Percentiles rank a stretch among this genome's conserved stretches.
phyloP scores from a whole-genome alignment of 352 stramenopile species.

The Phytophthora citricola region DNA sequence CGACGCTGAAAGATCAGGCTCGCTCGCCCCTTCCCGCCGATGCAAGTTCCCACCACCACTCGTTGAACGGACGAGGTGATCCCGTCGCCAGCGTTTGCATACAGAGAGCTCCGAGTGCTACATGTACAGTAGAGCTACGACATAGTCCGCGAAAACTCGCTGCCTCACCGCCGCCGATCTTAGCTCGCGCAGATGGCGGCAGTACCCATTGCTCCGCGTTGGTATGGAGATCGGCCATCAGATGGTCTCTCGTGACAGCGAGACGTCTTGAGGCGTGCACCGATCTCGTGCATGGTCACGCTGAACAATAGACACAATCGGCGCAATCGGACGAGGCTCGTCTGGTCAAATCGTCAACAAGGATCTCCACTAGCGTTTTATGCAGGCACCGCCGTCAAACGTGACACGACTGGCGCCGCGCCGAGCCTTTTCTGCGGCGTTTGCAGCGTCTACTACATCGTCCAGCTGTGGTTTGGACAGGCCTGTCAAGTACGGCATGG shows the following conservation, averaged over 20 bases:
- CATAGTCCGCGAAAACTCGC: neutral
- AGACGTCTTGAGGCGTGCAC: neutral
- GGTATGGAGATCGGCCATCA: slow-evolving; percentile 25
- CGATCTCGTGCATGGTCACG: slow-evolving; percentile 2
- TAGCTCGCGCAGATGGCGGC: slow-evolving; percentile 11
- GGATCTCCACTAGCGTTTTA: slow-evolving; percentile 6
- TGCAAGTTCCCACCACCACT: slow-evolving; percentile 18
- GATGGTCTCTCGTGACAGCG: slow-evolving; percentile 17
- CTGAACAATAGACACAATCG: slow-evolving; percentile 8
- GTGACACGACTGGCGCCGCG: slow-evolving; percentile 19
- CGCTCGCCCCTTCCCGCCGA: slow-evolving; percentile 25
- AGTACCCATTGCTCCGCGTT: slow-evolving; percentile 20
- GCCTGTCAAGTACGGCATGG: slow-evolving; percentile 17
- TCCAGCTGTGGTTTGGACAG: slow-evolving; percentile 34
- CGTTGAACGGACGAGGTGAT: neutral
- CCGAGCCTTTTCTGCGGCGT: slow-evolving; percentile 27
- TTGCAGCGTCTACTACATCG: slow-evolving; percentile 24
- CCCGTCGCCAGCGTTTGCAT: slow-evolving; percentile 3
- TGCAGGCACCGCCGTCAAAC: slow-evolving; percentile 25
- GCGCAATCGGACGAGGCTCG: slow-evolving; percentile 16
- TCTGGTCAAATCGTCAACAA: slow-evolving; percentile 30
- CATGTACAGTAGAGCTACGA: no score
- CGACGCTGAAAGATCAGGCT: slow-evolving; percentile 18
- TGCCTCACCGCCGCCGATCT: neutral
- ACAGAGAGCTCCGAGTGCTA: neutral